A percentile compares a stretch with the other conserved stretches of the same genome.
These are phyloP conservation scores for Hypoxylon trugodes DNA, from an alignment of 495 filamentous ascomycete genomes.

Conservation along the genomic window DNA sequence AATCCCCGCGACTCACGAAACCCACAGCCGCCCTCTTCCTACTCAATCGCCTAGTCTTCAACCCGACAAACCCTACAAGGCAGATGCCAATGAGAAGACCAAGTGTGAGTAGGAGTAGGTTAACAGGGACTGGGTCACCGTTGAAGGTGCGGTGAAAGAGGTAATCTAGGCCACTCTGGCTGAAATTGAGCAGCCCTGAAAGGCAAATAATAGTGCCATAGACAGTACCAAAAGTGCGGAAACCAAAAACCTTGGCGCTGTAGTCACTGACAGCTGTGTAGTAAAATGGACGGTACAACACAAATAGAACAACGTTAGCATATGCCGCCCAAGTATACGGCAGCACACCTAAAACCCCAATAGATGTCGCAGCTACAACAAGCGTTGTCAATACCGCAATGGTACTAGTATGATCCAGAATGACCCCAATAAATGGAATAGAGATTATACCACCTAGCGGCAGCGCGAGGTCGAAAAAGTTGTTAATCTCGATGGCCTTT, in stretches of 20 bases:
- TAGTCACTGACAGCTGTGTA: conserved; percentile 87
- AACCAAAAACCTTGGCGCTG: conserved; percentile 93
- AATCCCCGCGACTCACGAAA: conserved; percentile 25
- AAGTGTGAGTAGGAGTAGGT: conserved; percentile 68
- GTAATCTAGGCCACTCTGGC: conserved; percentile 82
- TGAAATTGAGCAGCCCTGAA: conserved; percentile 86
- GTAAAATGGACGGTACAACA: conserved; percentile 76
- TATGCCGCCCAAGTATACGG: conserved; percentile 75
- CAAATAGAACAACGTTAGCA: conserved; percentile 81
- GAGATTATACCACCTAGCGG: conserved; percentile 85
- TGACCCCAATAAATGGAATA: conserved; percentile 85
- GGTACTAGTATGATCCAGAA: conserved; percentile 82
- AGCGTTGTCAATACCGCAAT: conserved; percentile 76
- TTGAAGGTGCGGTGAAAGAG: conserved; percentile 76
- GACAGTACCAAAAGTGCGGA: conserved; percentile 92
- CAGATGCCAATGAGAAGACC: conserved; percentile 67
- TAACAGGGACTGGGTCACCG: conserved; percentile 80
- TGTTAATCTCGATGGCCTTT: conserved; percentile 74
- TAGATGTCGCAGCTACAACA: conserved; percentile 74
- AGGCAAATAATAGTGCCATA: conserved; percentile 95
- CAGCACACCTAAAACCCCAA: conserved; percentile 82
- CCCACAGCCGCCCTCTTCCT: conserved; percentile 32
- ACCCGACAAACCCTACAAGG: conserved; percentile 67
- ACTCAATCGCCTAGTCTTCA: conserved; percentile 31
- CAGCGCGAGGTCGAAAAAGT: conserved; percentile 87